Evolutionary conservation across 108 stramenopile species (phyloP), one percentile per base, ranked within the genome.

Genomic region (Epipyxis sp.): DNA sequence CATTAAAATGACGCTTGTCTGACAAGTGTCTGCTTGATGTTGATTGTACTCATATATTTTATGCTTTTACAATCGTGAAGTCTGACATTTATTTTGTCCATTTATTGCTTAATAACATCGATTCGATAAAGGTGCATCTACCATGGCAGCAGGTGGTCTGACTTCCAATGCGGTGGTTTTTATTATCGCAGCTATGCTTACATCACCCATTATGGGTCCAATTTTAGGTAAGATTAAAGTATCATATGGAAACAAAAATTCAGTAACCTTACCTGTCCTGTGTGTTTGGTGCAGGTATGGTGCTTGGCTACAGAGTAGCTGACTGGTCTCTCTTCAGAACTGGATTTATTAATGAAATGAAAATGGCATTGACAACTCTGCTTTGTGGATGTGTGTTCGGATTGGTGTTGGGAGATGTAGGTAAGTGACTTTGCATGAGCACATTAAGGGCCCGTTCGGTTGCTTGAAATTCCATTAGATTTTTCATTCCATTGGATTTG

Each of bases 141-240:
- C 25, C 6, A 65, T 65, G 61, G 61, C 61, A 10, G 61, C 61
- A 13, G 61, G 61, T 37, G 61, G 61, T 6, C 34, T 65, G 61
- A 65, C 61, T 29, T 32, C 61, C 6, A 65, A 65, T 37, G 61
- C 34, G 13, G 6, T 13, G 3, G 61, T 65, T 16, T 65, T 65
- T 32, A 74, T 37, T 32, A 42, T 74, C 25, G 71, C 71, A 6
- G 50, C 46, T 27, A 74, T 74, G 71, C 71, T 74, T 74, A 42
- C 43, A 6, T 34, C 32, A 27, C 71, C 71, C 6, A 74, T 74
- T 32, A 74, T 74, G 71, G 71, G 71, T 46, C 71, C 71, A 6
- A 57, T 74, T 34, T 32, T 74, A 42, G 65, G 41, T 67, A 13
- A 13, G 65, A 13, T 13, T 43, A 42, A 20, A n/a, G 54, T n/a